Evolutionary conservation across 495 filamentous ascomycete genomes (phyloP), one percentile per base, ranked within the genome.

Genomic region (Talaromyces thailandensis): DNA sequence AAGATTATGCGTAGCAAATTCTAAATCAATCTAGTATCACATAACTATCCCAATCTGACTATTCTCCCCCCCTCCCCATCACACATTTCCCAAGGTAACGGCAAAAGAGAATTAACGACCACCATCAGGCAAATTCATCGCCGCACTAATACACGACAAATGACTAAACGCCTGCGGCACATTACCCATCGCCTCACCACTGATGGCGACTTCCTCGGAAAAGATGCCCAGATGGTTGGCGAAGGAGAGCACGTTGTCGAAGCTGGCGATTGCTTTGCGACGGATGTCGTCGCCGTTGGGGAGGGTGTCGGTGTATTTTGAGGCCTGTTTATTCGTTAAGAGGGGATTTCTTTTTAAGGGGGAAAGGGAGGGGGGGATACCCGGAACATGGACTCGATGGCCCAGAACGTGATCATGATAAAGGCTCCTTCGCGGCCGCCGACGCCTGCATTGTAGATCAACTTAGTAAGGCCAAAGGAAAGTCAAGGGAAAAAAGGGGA

Each of bases 401-500:
- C 80, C 88, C 87, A 90, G 71, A 89, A 90, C 0, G 87, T 91
- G 63, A 87, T 88, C 87, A 91, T 90, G 68, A 81, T 82, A 67
- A 91, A 91, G 21, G 86, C 86, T n/a, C 88, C 88, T 71, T 91
- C 87, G 29, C 82, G 76, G 23, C 88, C 88, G 37, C 85, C 85
- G 4, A 91, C 84, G n/a, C 87, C 87, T 88, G 48, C 50, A 69
- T n/a, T n/a, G n/a, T 67, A 56, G 14, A 63, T n/a, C 50, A 51
- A 11, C 58, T 68, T 43, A 72, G 66, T n/a, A n/a, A n/a, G n/a
- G n/a, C n/a, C n/a, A n/a, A n/a, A n/a, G n/a, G n/a, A n/a, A n/a
- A n/a, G n/a, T n/a, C 14, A 62, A 25, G 24, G n/a, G 18, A 29
- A 6, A 21, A 12, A 48, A 63, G 12, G 4, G n/a, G 7, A 35